phyloP scores from a whole-genome alignment of 805 yeast genomes.

The Wickerhamomyces kurtzmanii region DNA sequence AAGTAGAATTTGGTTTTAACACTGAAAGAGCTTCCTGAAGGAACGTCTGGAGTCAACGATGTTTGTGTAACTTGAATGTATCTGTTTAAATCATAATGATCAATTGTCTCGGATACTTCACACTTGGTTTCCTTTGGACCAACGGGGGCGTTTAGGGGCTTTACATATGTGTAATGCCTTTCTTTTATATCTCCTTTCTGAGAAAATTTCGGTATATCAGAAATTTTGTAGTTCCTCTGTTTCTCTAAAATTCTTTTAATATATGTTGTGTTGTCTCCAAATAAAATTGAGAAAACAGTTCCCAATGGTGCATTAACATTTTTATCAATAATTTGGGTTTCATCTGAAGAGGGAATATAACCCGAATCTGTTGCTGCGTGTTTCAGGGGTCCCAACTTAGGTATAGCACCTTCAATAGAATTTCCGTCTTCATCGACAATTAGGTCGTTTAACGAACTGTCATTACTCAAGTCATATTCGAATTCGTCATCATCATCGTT shows the following conservation, averaged over 20 bases:
- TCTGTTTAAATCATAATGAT: constrained; percentile 37
- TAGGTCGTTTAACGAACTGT: constrained; percentile 4
- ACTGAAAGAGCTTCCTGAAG: constrained; percentile 60
- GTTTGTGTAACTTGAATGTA: constrained; percentile 41
- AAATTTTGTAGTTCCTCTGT: constrained; percentile 57
- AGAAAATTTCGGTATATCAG: constrained; percentile 33
- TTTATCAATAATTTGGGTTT: constrained; percentile 46
- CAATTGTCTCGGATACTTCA: constrained; percentile 48
- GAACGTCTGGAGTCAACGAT: constrained; percentile 75
- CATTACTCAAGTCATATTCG: constrained; percentile 2
- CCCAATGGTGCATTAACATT: constrained; percentile 56
- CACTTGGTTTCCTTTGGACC: constrained; percentile 75
- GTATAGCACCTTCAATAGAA: constrained; percentile 10
- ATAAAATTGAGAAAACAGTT: constrained; percentile 43
- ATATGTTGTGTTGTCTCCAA: constrained; percentile 47
- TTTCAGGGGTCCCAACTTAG: constrained; percentile 26
- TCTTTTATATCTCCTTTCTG: constrained; percentile 17
- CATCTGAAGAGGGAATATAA: constrained; percentile 35
- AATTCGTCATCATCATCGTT: constrained; percentile 3
- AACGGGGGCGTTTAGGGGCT: constrained; percentile 57
- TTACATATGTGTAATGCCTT: constrained; percentile 46
- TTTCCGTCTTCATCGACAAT: constrained; percentile 9
- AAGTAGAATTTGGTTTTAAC: constrained; percentile 49
- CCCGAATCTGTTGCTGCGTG: constrained; percentile 38
- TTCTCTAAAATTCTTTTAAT: constrained; percentile 34